Evolutionary conservation across 2,329 filamentous ascomycete species (phyloP).

Genomic region (Aureobasidium mangrovei): DNA sequence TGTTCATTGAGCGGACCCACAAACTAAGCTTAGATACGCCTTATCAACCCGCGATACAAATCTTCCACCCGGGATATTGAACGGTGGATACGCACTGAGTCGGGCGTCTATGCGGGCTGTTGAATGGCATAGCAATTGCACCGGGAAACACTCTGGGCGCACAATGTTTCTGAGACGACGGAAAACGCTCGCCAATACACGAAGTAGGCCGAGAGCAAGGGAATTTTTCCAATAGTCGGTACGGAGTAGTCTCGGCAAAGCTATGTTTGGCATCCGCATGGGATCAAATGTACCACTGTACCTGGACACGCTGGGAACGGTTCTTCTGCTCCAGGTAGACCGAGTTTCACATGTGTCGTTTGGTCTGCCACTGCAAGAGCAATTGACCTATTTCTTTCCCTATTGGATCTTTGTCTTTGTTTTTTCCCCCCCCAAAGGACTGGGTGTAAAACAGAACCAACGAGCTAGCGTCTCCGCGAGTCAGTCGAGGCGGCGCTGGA

Average conservation of each 20-base stretch:
- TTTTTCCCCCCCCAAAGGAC: background rate
- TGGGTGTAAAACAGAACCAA: background rate
- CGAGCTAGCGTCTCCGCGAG: conserved; percentile 5
- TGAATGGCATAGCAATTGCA: background rate
- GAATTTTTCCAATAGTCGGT: background rate
- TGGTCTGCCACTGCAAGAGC: background rate
- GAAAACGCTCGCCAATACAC: background rate
- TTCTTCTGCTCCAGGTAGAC: background rate
- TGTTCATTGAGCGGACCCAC: background rate
- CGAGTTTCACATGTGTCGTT: conserved; percentile 7
- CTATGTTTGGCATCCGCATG: background rate
- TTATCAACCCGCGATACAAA: background rate
- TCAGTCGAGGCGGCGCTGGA: conserved; percentile 2
- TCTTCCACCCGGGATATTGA: conserved; percentile 8
- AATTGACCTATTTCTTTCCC: background rate
- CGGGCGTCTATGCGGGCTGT: background rate
- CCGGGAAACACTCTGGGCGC: background rate
- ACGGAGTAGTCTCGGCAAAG: background rate
- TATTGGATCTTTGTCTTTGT: background rate
- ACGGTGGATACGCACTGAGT: background rate
- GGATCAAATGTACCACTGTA: conserved; percentile 2
- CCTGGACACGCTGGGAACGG: background rate
- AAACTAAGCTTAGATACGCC: conserved; percentile 8
- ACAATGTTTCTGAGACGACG: background rate
- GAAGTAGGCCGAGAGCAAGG: conserved; percentile 4